Conservation (phyloP, 1,284 basidiomycete genomes). For the Moesziomyces globuligerus region DNA sequence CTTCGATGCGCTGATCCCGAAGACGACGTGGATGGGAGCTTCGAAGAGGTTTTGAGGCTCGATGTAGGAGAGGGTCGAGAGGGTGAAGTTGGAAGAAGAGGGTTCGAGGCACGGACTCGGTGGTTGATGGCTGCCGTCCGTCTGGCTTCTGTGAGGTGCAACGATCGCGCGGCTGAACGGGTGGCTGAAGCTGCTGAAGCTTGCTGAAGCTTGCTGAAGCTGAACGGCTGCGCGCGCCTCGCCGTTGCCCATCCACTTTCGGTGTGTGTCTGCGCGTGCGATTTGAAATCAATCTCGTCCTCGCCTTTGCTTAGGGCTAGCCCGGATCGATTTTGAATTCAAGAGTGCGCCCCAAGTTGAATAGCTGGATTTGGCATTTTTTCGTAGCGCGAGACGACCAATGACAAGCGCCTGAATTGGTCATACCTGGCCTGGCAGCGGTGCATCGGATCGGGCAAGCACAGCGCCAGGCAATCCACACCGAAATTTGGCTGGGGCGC, state of each 20-base stretch:
- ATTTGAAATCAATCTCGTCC: slow-evolving; percentile 36
- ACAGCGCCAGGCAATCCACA: no score
- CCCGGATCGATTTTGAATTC: slow-evolving; percentile 7
- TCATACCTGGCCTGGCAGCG: slow-evolving; percentile 9
- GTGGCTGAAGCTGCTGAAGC: no score
- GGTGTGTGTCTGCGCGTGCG: slow-evolving; percentile 9
- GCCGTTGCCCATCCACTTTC: no score
- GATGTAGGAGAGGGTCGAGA: no score
- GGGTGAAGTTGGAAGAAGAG: neutral
- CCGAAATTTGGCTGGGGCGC: slow-evolving; percentile 1
- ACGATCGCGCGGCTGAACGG: no score
- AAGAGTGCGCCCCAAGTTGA: neutral
- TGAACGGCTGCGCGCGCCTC: no score
- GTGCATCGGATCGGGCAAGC: slow-evolving; percentile 5
- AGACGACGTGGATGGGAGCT: no score
- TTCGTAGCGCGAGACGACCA: slow-evolving; percentile 20
- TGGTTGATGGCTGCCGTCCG: neutral
- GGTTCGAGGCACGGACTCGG: no score
- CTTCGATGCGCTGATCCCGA: no score
- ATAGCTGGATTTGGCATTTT: neutral
- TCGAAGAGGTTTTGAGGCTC: no score
- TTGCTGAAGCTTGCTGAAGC: no score
- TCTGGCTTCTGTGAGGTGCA: no score
- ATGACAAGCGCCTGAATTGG: slow-evolving; percentile 47
- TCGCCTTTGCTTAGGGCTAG: slow-evolving; percentile 4